phyloP scores from a whole-genome alignment of 768 basidiomycete species.

The Leccinum variicolor region DNA sequence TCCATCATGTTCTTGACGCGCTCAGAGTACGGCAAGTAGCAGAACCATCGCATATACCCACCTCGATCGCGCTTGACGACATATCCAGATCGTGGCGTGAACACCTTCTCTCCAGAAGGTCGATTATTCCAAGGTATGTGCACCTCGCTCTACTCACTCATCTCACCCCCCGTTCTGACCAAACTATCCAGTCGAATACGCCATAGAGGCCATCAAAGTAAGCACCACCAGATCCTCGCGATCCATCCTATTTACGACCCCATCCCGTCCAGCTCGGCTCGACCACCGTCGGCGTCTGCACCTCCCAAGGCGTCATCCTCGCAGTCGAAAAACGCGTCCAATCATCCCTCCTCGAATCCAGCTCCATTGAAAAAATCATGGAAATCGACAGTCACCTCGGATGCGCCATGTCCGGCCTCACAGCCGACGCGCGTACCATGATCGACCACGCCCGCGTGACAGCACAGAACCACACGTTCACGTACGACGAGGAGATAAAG shows the following conservation, averaged over 20 bases:
- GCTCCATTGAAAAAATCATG: constrained; percentile 99
- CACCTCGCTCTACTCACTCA: background rate
- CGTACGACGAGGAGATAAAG: constrained; percentile 94
- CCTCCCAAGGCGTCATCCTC: constrained; percentile 85
- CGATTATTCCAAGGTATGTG: constrained; percentile 92
- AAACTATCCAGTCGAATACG: constrained; percentile 81
- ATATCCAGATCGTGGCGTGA: constrained; percentile 85
- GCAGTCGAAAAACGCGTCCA: constrained; percentile 99
- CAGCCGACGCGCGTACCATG: constrained; percentile 98
- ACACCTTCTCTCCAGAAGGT: constrained; percentile 98
- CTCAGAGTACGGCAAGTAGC: constrained; percentile 80
- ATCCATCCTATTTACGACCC: background rate
- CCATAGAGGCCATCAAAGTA: constrained; percentile 98
- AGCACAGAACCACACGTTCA: constrained; percentile 92
- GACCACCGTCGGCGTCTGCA: constrained; percentile 94
- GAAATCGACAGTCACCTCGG: constrained; percentile 97
- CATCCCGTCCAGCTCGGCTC: constrained; percentile 75
- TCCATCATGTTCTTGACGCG: constrained; percentile 84
- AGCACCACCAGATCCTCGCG: background rate
- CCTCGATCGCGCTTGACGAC: background rate
- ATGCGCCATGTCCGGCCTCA: constrained; percentile 96
- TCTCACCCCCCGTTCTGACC: constrained; percentile 11
- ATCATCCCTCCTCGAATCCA: constrained; percentile 91
- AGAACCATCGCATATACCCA: background rate
- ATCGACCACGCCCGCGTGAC: constrained; percentile 99